Conservation (phyloP, 306 rosid genomes). For the Dalbergia oliveri region DNA sequence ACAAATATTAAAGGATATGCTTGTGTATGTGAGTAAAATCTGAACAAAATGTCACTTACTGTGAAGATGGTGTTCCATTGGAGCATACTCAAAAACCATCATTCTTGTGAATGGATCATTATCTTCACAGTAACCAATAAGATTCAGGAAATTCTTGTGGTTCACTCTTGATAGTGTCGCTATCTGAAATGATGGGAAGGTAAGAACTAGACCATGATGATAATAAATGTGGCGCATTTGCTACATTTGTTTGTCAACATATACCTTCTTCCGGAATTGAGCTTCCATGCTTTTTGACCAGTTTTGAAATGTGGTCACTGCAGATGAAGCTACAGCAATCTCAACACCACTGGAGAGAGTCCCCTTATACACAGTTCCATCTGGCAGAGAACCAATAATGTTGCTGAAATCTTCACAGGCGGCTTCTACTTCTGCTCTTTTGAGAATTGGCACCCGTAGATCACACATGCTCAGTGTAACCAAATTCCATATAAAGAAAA, state of each 20-base stretch:
- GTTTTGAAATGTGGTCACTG: constrained; percentile 55
- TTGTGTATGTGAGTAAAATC: not conserved
- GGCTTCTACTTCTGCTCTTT: constrained; percentile 70
- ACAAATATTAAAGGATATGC: not conserved
- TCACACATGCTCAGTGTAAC: constrained; percentile 28
- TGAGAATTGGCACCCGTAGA: constrained; percentile 88
- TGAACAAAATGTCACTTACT: constrained; percentile 58
- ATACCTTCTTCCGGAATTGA: constrained; percentile 81
- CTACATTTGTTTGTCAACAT: not conserved
- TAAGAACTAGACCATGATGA: too few relatives aligned
- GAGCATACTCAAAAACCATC: constrained; percentile 97
- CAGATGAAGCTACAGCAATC: constrained; percentile 79
- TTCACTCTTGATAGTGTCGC: constrained; percentile 77
- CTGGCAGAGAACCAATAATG: constrained; percentile 67
- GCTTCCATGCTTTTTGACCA: constrained; percentile 80
- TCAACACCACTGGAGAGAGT: constrained; percentile 97
- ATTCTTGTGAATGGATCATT: constrained; percentile 90
- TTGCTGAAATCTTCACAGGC: constrained; percentile 99
- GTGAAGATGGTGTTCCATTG: constrained; percentile 93
- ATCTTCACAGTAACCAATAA: constrained; percentile 88
- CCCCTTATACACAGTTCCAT: too few relatives aligned
- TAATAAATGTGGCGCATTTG: too few relatives aligned
- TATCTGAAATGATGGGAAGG: constrained; percentile 55
- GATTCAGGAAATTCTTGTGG: constrained; percentile 92
- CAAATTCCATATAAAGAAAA: not conserved